phyloP scores from a whole-genome alignment of 768 basidiomycete genomes.

The Trametes sanguinea region DNA sequence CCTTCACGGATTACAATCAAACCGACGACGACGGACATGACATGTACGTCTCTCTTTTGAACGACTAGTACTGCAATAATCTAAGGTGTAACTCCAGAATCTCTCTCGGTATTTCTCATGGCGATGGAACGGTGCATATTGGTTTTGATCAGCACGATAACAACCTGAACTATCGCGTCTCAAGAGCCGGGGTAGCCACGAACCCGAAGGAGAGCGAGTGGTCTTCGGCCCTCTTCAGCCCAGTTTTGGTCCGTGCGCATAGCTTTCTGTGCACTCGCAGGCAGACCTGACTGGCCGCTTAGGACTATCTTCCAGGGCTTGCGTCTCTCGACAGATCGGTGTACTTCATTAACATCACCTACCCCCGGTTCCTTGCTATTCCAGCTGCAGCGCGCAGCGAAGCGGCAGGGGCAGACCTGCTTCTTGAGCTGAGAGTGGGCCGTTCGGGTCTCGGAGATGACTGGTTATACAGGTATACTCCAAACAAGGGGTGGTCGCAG shows the following conservation, averaged over 20 bases:
- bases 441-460: conserved; percentile 41
- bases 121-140: conserved; percentile 39
- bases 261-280: not conserved
- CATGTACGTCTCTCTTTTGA: conserved; percentile 24
- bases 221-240: conserved; percentile 32
- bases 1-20: conserved; percentile 38
- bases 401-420: conserved; percentile 29
- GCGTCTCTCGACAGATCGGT: conserved; percentile 33
- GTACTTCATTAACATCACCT: conserved; percentile 40
- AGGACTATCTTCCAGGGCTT: conserved; percentile 39
- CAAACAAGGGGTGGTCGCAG: conserved; percentile 32
- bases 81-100: conserved; percentile 27
- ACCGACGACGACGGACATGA: conserved; percentile 42
- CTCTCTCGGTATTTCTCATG: conserved; percentile 39
- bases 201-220: conserved; percentile 30
- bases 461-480: conserved; percentile 39
- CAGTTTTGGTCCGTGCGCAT: conserved; percentile 24
- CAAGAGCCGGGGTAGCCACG: conserved; percentile 33
- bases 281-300: not conserved
- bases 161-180: conserved; percentile 37
- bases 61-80: not conserved
- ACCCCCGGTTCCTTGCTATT: conserved; percentile 36
- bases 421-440: conserved; percentile 39
- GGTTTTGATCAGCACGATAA: conserved; percentile 43
- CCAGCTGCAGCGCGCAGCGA: conserved; percentile 2